Evolutionary conservation across 2,329 filamentous ascomycete species (phyloP).

Genomic region (Aureobasidium sp.): DNA sequence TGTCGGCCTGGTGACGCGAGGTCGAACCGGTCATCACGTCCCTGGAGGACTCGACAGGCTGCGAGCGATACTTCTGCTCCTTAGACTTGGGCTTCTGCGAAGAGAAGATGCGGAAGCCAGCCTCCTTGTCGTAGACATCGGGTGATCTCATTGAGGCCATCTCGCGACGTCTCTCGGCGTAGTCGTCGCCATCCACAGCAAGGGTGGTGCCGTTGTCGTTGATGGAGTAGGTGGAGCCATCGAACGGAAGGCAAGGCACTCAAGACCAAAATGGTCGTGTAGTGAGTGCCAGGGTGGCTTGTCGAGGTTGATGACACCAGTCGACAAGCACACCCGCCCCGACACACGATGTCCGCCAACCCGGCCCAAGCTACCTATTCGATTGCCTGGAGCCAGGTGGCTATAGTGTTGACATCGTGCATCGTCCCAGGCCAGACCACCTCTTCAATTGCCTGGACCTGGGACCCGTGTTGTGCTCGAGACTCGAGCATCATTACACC

Average conservation of each 20-base stretch:
- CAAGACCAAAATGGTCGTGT: too few relatives aligned
- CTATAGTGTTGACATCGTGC: neutral
- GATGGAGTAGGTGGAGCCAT: neutral
- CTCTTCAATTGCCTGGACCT: conserved; percentile 1
- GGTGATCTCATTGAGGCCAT: neutral
- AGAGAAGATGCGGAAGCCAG: neutral
- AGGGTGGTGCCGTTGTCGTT: conserved; percentile 4
- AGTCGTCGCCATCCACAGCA: neutral
- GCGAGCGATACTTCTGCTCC: neutral
- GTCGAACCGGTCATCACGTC: too few relatives aligned
- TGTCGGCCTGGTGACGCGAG: neutral
- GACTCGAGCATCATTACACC: too few relatives aligned
- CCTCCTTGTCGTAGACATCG: neutral
- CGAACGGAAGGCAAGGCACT: too few relatives aligned
- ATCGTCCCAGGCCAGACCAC: neutral
- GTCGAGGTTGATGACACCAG: too few relatives aligned
- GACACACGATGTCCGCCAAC: too few relatives aligned
- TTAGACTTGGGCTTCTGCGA: neutral
- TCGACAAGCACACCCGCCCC: too few relatives aligned
- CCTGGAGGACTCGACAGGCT: neutral
- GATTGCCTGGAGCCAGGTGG: too few relatives aligned
- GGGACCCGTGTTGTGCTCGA: neutral
- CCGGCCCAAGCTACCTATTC: too few relatives aligned
- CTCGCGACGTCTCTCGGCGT: neutral
- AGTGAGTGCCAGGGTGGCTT: too few relatives aligned